Evolutionary conservation across 208 protist species (phyloP).

Genomic region (Spongospora subterranea): DNA sequence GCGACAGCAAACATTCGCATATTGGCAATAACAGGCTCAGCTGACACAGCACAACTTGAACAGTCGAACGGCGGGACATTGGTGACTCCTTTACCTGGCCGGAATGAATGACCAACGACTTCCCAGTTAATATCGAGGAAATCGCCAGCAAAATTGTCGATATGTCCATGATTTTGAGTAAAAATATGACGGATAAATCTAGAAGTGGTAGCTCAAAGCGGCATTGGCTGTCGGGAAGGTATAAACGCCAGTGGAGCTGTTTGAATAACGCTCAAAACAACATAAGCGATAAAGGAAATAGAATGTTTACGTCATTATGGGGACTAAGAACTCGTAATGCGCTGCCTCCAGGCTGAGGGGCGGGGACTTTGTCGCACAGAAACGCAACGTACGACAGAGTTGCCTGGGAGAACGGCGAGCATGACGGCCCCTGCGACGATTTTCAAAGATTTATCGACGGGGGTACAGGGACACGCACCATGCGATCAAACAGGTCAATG

Average conservation of each 20-base stretch:
- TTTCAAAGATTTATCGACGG: not conserved
- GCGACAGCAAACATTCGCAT: conserved; percentile 41
- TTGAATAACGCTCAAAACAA: no score
- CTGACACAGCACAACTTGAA: not conserved
- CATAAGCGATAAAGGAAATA: no score
- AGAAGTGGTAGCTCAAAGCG: conserved; percentile 29
- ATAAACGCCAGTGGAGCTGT: not conserved
- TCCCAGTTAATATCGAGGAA: not conserved
- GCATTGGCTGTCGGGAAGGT: not conserved
- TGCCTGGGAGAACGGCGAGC: not conserved
- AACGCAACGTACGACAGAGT: not conserved
- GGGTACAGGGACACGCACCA: not conserved
- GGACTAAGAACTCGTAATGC: not conserved
- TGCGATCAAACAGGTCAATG: not conserved
- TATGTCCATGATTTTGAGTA: conserved; percentile 30
- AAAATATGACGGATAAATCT: conserved; percentile 24
- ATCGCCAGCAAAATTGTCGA: conserved; percentile 23
- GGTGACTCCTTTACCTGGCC: not conserved
- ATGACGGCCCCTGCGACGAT: not conserved
- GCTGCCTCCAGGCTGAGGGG: not conserved
- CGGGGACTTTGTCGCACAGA: conserved; percentile 14
- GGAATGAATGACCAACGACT: conserved; percentile 18
- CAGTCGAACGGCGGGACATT: not conserved
- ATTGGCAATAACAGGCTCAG: conserved; percentile 40
- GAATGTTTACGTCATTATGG: no score